Base-by-base conservation (phyloP, 345 rosid species). In the Populus nigra region DNA sequence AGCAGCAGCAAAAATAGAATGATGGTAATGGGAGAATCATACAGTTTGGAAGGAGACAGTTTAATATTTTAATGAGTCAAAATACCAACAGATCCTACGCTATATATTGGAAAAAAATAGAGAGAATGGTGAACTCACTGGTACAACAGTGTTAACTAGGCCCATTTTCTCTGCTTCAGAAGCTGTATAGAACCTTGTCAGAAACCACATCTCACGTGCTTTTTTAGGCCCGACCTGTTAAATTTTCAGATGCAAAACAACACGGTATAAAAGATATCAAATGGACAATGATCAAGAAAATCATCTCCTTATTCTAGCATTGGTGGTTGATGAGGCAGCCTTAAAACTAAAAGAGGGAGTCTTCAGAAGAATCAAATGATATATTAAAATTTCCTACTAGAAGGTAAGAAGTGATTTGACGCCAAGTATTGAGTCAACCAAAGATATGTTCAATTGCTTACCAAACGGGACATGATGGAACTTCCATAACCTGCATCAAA, bases 401-500 rank as follows among this genome's bases (percentile, higher is more conserved):
- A 41, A 41, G 45, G 45, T 41, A 41, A 41, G 6, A 62, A 4
- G 22, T 22, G 5, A 7, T 10, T 33, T 20, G 20, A 23, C 4
- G 18, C 15, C 35, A 70, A 43, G 17, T 23, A 8, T n/a, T 10
- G 29, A 1, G 49, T 69, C 25, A 10, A 72, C 13, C 11, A 57
- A 33, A 50, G 16, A 41, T 5, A 3, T 11, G 9, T 8, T 47
- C 3, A 38, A 59, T 16, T 70, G 57, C 88, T 86, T 86, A 93
- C 99, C 93, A 95, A 87, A 71, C 98, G 94, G 74, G 99, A 92
- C 97, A 93, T 95, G 77, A 93, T 87, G 55, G 99, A 92, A 79
- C 99, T 91, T 76, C 99, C 99, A 73, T 95, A 95, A 76, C 98
- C 98, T 74, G 97, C 98, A 87, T 95, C 99, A 83, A 95, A 95